phyloP scores from a whole-genome alignment of 1,139 yeast species.

The Meyerozyma elateridarum region DNA sequence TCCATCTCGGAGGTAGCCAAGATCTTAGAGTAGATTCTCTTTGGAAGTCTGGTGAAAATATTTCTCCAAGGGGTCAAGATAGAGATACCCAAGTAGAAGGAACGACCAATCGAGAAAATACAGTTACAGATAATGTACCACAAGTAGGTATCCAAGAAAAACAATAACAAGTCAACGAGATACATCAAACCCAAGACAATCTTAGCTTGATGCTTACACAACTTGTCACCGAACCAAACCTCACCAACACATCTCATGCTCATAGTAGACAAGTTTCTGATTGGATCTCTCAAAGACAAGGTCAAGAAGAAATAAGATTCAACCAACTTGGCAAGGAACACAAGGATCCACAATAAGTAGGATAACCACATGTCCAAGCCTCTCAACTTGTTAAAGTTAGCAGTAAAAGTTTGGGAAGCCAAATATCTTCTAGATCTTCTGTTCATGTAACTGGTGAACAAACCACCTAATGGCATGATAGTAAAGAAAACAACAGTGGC shows the following conservation, averaged over 20 bases:
- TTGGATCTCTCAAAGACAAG: conserved; percentile 89
- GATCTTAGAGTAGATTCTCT: conserved; percentile 95
- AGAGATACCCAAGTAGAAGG: conserved; percentile 97
- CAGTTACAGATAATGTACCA: conserved; percentile 97
- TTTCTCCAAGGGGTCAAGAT: conserved; percentile 99
- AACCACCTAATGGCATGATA: conserved; percentile 94
- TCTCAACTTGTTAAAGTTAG: conserved; percentile 71
- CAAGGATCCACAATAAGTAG: conserved; percentile 82
- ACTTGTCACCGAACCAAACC: conserved; percentile 68
- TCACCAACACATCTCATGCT: conserved; percentile 71
- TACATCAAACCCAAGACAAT: conserved; percentile 89
- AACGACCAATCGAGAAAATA: conserved; percentile 92
- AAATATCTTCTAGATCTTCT: conserved; percentile 85
- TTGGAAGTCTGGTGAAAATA: conserved; percentile 93
- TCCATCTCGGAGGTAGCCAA: conserved; percentile 99
- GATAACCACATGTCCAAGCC: conserved; percentile 98
- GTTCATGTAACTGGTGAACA: conserved; percentile 89
- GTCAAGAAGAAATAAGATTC: conserved; percentile 95
- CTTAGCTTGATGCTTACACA: conserved; percentile 83
- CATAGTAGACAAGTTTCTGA: conserved; percentile 55
- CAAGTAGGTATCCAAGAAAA: conserved; percentile 97
- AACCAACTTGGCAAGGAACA: conserved; percentile 79
- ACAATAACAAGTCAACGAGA: conserved; percentile 84
- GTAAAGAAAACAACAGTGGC: conserved; percentile 82
- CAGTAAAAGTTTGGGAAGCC: conserved; percentile 94